A percentile compares a stretch with the other conserved stretches of the same genome.
These are phyloP conservation scores for Boletus insuetus DNA, from an alignment of 768 basidiomycete genomes.

Conservation along the genomic window DNA sequence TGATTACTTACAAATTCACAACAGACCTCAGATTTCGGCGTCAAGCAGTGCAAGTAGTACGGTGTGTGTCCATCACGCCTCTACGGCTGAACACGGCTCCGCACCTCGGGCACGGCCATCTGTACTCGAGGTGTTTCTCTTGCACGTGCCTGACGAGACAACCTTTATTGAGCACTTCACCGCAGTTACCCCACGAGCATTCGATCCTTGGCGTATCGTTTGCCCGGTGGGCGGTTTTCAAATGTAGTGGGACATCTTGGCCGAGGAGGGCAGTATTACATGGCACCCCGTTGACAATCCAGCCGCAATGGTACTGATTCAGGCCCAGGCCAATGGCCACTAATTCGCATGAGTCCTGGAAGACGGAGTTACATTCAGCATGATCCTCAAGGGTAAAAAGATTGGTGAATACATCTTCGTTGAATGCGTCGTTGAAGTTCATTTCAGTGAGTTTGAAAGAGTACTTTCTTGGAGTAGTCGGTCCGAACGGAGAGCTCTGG, in stretches of 20 bases:
- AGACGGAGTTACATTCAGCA: background rate
- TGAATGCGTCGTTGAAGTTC: constrained; percentile 9
- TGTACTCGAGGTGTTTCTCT: constrained; percentile 21
- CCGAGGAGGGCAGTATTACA: constrained; percentile 14
- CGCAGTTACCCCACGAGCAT: constrained; percentile 21
- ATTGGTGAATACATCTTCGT: constrained; percentile 11
- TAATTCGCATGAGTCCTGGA: constrained; percentile 11
- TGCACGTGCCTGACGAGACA: constrained; percentile 23
- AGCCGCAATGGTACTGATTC: constrained; percentile 7
- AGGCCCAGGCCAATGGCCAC: constrained; percentile 1
- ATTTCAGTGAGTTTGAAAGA: background rate
- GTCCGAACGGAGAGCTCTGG: background rate
- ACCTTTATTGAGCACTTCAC: constrained; percentile 11
- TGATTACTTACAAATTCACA: constrained; percentile 2
- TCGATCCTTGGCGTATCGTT: background rate
- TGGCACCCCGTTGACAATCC: constrained; percentile 6
- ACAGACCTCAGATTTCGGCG: background rate
- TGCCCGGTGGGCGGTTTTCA: constrained; percentile 12
- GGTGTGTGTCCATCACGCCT: constrained; percentile 18
- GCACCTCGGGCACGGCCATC: constrained; percentile 25
- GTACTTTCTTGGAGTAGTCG: background rate
- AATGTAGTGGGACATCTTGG: constrained; percentile 13
- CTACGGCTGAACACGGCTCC: constrained; percentile 16
- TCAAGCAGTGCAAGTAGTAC: constrained; percentile 6
- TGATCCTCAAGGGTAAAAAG: background rate